phyloP scores from a whole-genome alignment of 1,284 basidiomycete species.

The Stygiomarasmius scandens region DNA sequence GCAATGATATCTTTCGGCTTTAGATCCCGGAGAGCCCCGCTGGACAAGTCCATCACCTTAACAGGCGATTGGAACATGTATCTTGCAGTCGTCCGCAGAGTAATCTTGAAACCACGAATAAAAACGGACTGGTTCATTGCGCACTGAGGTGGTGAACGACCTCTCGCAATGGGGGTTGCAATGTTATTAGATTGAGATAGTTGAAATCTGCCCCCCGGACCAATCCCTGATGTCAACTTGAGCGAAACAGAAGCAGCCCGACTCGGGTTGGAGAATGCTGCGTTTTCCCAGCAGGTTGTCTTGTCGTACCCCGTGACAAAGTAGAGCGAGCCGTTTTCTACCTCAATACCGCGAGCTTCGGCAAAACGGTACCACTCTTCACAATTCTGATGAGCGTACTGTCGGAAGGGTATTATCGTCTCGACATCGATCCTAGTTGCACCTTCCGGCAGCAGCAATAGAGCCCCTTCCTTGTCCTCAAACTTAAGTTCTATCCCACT shows the following conservation, averaged over 20 bases:
- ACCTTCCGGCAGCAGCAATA: conserved; percentile 8
- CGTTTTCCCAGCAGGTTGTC: not conserved
- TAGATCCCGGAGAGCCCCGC: not conserved
- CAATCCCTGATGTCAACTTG: not conserved
- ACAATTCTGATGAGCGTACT: not conserved
- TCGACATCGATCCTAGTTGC: conserved; percentile 2
- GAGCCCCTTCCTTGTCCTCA: not conserved
- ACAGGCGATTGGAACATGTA: not conserved
- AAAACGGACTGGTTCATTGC: not conserved
- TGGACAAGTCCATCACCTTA: not conserved
- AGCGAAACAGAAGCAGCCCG: not conserved
- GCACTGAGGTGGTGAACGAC: not conserved
- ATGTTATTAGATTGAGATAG: not conserved
- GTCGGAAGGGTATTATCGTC: not conserved
- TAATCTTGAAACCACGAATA: conserved; percentile 2
- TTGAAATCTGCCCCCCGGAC: not conserved
- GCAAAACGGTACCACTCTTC: not conserved
- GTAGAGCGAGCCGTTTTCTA: conserved; percentile 1
- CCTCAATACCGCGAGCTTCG: not conserved
- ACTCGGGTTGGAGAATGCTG: not conserved
- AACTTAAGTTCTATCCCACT: not conserved
- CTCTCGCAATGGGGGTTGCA: not conserved
- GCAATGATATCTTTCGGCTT: not conserved
- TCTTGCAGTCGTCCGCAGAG: not conserved
- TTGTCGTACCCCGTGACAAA: conserved; percentile 6